Evolutionary conservation across 2,329 filamentous ascomycete species (phyloP).

Genomic region (Colletotrichum sp.): DNA sequence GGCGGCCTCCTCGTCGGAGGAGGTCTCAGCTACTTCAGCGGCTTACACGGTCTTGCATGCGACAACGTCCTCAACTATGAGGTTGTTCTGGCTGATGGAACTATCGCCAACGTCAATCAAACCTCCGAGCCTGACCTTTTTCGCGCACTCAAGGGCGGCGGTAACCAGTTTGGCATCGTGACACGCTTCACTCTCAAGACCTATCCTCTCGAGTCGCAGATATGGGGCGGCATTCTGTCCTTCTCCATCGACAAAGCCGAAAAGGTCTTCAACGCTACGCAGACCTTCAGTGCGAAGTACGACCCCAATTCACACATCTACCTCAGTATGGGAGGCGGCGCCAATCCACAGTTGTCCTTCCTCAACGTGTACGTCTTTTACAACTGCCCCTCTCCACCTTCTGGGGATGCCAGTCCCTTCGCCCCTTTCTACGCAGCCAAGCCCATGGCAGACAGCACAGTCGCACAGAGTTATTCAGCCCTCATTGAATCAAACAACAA

Average conservation of each 20-base stretch:
- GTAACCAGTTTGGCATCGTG: neutral
- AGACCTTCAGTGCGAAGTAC: neutral
- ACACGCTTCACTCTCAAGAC: neutral
- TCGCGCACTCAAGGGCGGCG: neutral
- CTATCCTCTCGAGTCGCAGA: neutral
- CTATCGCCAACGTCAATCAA: conserved; percentile 44
- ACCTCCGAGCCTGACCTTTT: neutral
- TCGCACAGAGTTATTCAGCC: neutral
- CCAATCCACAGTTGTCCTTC: neutral
- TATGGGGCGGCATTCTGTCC: neutral
- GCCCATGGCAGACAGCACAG: neutral
- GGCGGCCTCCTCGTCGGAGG: conserved; percentile 23
- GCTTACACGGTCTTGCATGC: conserved; percentile 55
- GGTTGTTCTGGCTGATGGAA: conserved; percentile 50
- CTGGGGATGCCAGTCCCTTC: neutral
- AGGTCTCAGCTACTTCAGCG: conserved; percentile 59
- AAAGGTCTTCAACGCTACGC: neutral
- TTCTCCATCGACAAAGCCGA: neutral
- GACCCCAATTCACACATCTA: neutral
- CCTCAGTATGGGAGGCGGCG: neutral
- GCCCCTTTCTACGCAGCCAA: neutral
- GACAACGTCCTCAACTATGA: conserved; percentile 50
- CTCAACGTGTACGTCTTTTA: neutral
- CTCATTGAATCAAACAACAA: neutral
- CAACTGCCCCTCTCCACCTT: neutral